Base-by-base conservation (phyloP, 2,329 filamentous ascomycete genomes). In the Graphiopsis chlorocephala region DNA sequence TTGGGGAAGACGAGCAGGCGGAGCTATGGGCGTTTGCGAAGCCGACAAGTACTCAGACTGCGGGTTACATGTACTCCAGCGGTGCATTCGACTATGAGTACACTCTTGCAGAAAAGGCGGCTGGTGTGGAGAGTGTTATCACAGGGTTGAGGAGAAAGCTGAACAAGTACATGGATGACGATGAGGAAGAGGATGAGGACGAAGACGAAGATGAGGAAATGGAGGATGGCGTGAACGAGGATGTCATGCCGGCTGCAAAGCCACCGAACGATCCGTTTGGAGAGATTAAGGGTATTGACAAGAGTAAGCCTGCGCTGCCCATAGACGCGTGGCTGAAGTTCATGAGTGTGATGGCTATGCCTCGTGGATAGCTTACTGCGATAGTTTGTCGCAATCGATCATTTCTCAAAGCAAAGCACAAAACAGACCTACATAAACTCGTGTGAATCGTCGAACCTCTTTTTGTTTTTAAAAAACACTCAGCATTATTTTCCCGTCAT, bases 51-150 rank as follows among this genome's bases (percentile, higher is more conserved):
- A 83, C 82, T 53, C 72, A 76, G 69, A 75, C 79, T 75, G 20
- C 66, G 25, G 68, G 70, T 7, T 62, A 70, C 11, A 63, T 72
- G 56, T 63, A 63, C 12, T 61, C 64, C 8, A 71, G 68, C 28
- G 68, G 52, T n/a, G 80, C 86, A 68, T 85, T 82, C 71, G 79
- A 81, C n/a, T 88, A 90, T 64, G 83, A 88, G 64, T 95, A 88
- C 75, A 94, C 90, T 1, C 80, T 86, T 3, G 88, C 89, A 71
- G 92, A 95, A 80, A 83, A 85, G 60, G 86, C 85, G 65, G 73
- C 75, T 65, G 91, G 91, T 7, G 76, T 89, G 12, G 85, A 90
- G 72, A 89, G 86, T 70, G 89, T 93, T 53, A 83, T 88, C 42
- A 94, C 91, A 0, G 91, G 91, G 0, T 76, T 95, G 73, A 83